Evolutionary conservation across 108 stramenopile species (phyloP).

Genomic region (Stephanodiscus triporus): DNA sequence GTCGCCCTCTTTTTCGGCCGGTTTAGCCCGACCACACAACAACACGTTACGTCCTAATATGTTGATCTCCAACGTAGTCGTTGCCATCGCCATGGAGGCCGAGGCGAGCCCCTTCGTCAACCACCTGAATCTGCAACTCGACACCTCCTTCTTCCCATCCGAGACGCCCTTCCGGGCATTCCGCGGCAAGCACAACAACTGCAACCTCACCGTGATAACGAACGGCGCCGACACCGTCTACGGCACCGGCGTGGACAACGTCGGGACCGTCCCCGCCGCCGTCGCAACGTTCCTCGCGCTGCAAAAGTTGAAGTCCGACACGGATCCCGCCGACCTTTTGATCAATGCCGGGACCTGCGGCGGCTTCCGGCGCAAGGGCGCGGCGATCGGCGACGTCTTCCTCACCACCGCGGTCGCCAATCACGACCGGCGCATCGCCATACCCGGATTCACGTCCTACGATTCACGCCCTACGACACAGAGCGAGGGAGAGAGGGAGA

Average conservation of each 20-base stretch:
- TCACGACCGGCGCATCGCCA: slow-evolving; percentile 97
- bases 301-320: slow-evolving; percentile 51
- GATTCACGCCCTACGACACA: no score
- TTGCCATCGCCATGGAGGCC: slow-evolving; percentile 95
- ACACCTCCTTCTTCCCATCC: slow-evolving; percentile 74
- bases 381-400: slow-evolving; percentile 92
- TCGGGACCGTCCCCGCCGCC: slow-evolving; percentile 91
- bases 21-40: no score
- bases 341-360: slow-evolving; percentile 98
- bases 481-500: no score
- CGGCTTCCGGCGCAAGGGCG: slow-evolving; percentile 90
- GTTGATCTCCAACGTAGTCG: slow-evolving; percentile 63
- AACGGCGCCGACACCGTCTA: slow-evolving; percentile 88
- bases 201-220: slow-evolving; percentile 88
- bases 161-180: slow-evolving; percentile 84
- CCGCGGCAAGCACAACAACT: slow-evolving; percentile 73
- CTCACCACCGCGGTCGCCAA: slow-evolving; percentile 86
- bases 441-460: slow-evolving; percentile 90
- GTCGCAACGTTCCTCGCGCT: slow-evolving; percentile 82
- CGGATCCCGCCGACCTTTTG: slow-evolving; percentile 65
- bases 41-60: no score
- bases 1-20: no score
- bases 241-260: slow-evolving; percentile 90
- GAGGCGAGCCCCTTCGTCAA: slow-evolving; percentile 91
- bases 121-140: slow-evolving; percentile 65